phyloP scores from a whole-genome alignment of 495 filamentous ascomycete genomes.

The Xylaria venustula region DNA sequence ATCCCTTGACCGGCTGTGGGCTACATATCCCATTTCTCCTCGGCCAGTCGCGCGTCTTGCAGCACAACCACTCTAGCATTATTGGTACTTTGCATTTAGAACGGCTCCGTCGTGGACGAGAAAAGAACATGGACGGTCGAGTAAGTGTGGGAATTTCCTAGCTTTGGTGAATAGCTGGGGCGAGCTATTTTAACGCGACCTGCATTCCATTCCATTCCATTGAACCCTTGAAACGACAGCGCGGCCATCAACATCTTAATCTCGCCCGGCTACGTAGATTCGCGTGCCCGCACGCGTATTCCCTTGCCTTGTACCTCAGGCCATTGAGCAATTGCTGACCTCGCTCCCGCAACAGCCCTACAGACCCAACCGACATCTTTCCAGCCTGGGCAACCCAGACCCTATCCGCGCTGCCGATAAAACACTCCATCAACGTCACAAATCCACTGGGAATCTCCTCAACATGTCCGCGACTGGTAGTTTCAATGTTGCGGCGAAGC shows the following conservation, averaged over 20 bases:
- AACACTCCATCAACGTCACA: conserved; percentile 73
- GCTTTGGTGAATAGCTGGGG: no score
- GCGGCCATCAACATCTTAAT: not conserved
- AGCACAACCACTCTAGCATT: not conserved
- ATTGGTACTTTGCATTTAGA: not conserved
- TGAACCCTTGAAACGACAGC: not conserved
- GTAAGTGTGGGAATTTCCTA: conserved; percentile 6
- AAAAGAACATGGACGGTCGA: conserved; percentile 6
- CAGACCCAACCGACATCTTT: conserved; percentile 60
- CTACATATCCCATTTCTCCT: not conserved
- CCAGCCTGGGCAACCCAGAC: conserved; percentile 70
- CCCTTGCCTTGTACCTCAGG: not conserved
- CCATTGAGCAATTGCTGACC: not conserved
- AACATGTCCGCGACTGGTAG: conserved; percentile 51
- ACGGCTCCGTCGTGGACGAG: not conserved
- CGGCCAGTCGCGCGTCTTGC: not conserved
- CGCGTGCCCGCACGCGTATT: not conserved
- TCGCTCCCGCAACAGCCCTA: conserved; percentile 61
- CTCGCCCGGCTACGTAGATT: not conserved
- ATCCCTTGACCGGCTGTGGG: not conserved
- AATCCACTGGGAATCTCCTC: conserved; percentile 70
- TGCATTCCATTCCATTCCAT: not conserved
- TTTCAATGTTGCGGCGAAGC: conserved; percentile 67
- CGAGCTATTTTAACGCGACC: not conserved
- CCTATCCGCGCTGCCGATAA: conserved; percentile 53